Conservation (phyloP, 2,329 filamentous ascomycete genomes). For the Xylariaceae sp. region DNA sequence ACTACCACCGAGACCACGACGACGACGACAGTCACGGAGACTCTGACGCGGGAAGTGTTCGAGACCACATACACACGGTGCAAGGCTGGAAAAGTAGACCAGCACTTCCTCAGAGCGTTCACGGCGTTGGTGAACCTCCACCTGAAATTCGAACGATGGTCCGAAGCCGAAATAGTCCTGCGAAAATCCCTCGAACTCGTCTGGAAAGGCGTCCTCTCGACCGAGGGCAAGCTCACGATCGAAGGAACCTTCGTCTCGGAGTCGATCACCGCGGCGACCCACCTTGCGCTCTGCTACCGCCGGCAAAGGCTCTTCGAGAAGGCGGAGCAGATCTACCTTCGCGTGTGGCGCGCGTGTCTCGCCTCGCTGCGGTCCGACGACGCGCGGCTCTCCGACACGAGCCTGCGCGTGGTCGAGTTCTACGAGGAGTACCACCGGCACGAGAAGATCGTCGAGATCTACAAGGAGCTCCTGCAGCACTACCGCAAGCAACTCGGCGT, state of each 20-base stretch:
- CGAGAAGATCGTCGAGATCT: slow-evolving; percentile 42
- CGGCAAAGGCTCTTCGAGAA: slow-evolving; percentile 41
- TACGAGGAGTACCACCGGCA: slow-evolving; percentile 43
- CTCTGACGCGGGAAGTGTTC: slow-evolving; percentile 39
- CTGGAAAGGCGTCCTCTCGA: slow-evolving; percentile 42
- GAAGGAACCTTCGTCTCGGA: slow-evolving; percentile 39
- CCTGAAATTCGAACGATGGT: slow-evolving; percentile 38
- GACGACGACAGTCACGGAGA: slow-evolving; percentile 40
- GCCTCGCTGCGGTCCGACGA: slow-evolving; percentile 37
- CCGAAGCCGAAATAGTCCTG: slow-evolving; percentile 40
- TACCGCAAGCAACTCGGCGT: slow-evolving; percentile 37
- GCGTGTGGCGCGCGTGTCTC: slow-evolving; percentile 41
- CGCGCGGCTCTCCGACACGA: slow-evolving; percentile 32
- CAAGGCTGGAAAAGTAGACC: slow-evolving; percentile 38
- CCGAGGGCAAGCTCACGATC: slow-evolving; percentile 35
- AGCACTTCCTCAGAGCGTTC: slow-evolving; percentile 40
- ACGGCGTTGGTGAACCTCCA: slow-evolving; percentile 40
- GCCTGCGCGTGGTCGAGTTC: slow-evolving; percentile 38
- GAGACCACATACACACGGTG: slow-evolving; percentile 41
- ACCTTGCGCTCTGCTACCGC: slow-evolving; percentile 41
- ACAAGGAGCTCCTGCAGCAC: slow-evolving; percentile 38
- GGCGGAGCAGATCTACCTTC: slow-evolving; percentile 42
- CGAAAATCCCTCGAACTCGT: slow-evolving; percentile 42
- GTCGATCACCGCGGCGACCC: slow-evolving; percentile 38
- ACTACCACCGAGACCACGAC: slow-evolving; percentile 39